Percentiles rank a stretch among this genome's conserved stretches.
Conservation (phyloP, 2,329 filamentous ascomycete genomes). For the Apiospora saccharicola region DNA sequence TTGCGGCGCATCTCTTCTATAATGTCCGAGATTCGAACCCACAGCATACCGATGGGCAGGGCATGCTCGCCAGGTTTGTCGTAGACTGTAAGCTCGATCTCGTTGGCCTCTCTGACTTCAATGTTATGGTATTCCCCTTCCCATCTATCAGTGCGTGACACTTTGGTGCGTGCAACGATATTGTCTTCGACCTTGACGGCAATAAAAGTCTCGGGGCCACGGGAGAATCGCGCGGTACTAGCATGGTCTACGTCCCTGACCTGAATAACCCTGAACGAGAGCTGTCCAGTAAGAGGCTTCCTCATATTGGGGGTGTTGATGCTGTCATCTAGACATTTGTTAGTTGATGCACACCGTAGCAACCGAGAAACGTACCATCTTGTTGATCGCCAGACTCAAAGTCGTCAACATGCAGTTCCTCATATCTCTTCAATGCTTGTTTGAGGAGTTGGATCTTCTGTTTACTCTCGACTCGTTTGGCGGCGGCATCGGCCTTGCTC, state of each 20-base stretch:
- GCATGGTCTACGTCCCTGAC: conserved; percentile 97
- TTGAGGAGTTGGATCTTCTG: conserved; percentile 97
- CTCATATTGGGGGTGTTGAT: conserved; percentile 94
- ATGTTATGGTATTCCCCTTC: conserved; percentile 90
- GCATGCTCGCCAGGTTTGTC: conserved; percentile 92
- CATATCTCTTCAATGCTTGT: conserved; percentile 95
- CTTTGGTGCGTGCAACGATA: conserved; percentile 85
- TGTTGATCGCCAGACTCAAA: conserved; percentile 79
- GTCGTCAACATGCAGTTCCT: conserved; percentile 89
- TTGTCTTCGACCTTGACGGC: conserved; percentile 97
- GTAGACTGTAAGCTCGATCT: conserved; percentile 97
- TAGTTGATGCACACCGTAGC: conserved; percentile 37
- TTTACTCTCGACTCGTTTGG: conserved; percentile 89
- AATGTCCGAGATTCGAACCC: conserved; percentile 96
- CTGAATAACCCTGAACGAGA: conserved; percentile 84
- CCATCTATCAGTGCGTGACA: conserved; percentile 88
- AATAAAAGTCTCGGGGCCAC: conserved; percentile 93
- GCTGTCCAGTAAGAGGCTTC: conserved; percentile 92
- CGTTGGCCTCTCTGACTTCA: conserved; percentile 97
- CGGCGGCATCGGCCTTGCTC: conserved; percentile 91
- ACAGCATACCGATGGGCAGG: conserved; percentile 91
- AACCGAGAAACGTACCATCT: conserved; percentile 68
- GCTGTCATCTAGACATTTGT: conserved; percentile 76
- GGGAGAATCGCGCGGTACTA: conserved; percentile 80
- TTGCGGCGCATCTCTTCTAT: conserved; percentile 97